Percentiles rank a stretch among this genome's conserved stretches.
These are phyloP conservation scores for Nidula microcarpa DNA, from an alignment of 768 basidiomycete genomes.

Conservation along the genomic window DNA sequence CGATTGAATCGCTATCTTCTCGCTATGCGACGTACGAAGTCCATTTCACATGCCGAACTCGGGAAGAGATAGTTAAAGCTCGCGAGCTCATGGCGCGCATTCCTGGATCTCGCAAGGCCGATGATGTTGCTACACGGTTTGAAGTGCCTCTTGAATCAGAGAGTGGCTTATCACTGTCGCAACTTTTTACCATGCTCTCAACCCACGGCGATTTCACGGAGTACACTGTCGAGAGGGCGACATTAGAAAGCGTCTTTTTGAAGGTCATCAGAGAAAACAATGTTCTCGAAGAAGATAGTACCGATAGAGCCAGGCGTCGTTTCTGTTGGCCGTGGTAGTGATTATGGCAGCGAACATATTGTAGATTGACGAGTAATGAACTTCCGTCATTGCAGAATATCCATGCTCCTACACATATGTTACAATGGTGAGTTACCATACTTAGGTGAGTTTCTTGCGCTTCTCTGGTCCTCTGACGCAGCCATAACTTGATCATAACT, in stretches of 20 bases:
- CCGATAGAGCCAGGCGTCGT: not conserved
- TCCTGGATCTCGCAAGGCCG: constrained; percentile 61
- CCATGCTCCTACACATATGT: too few relatives aligned
- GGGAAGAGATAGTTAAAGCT: constrained; percentile 56
- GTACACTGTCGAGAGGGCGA: constrained; percentile 69
- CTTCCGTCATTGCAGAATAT: too few relatives aligned
- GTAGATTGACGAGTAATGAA: too few relatives aligned
- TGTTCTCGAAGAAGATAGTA: constrained; percentile 42
- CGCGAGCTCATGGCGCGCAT: constrained; percentile 56
- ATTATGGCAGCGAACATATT: too few relatives aligned
- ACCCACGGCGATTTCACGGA: constrained; percentile 53
- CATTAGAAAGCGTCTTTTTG: constrained; percentile 70
- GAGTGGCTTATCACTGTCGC: constrained; percentile 47
- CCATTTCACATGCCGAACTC: constrained; percentile 65
- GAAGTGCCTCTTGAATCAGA: constrained; percentile 55
- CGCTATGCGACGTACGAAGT: constrained; percentile 76
- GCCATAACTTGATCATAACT: too few relatives aligned
- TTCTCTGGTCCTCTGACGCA: too few relatives aligned
- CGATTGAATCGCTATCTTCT: constrained; percentile 49
- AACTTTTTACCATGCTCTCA: constrained; percentile 55
- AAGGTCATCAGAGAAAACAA: constrained; percentile 65
- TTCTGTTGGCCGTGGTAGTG: too few relatives aligned
- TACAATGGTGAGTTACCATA: too few relatives aligned
- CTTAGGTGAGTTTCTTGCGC: too few relatives aligned
- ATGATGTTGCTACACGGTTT: constrained; percentile 75